phyloP scores from a whole-genome alignment of 768 basidiomycete species.

The Mycena rosella region DNA sequence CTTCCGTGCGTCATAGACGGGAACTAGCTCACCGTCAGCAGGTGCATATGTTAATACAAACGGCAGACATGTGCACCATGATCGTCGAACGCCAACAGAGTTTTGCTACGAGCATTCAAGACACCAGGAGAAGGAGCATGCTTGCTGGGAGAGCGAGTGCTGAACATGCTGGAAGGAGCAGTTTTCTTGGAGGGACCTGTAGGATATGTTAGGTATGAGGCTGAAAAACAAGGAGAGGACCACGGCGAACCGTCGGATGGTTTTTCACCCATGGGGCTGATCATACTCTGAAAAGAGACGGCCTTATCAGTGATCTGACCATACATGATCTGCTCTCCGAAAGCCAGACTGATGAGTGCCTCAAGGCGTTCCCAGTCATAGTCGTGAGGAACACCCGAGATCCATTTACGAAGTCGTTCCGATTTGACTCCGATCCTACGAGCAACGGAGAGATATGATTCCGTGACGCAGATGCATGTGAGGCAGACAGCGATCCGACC shows the following conservation, averaged over 20 bases:
- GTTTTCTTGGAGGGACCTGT: neutral
- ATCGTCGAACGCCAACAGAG: neutral
- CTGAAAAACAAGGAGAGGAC: neutral
- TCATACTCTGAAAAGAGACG: neutral
- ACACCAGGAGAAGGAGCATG: neutral
- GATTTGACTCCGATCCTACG: neutral
- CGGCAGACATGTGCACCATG: too few relatives aligned
- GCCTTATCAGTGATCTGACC: neutral
- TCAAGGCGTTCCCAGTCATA: slow-evolving; percentile 15
- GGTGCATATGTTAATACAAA: too few relatives aligned
- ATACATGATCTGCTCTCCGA: neutral
- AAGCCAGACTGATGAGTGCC: neutral
- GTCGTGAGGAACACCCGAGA: slow-evolving; percentile 3
- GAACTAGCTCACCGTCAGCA: slow-evolving; percentile 1
- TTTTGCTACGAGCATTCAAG: neutral
- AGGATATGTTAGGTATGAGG: neutral
- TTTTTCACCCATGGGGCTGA: neutral
- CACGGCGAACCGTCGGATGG: neutral
- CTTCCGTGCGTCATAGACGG: slow-evolving; percentile 6
- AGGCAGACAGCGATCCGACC: neutral
- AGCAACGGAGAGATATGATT: neutral
- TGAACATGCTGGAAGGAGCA: neutral
- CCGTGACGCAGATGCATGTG: neutral
- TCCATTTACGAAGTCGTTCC: neutral
- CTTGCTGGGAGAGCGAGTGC: neutral